These are phyloP conservation scores for Simmondsia chinensis DNA, from an alignment of 148 eudicot species.

Conservation along the genomic window DNA sequence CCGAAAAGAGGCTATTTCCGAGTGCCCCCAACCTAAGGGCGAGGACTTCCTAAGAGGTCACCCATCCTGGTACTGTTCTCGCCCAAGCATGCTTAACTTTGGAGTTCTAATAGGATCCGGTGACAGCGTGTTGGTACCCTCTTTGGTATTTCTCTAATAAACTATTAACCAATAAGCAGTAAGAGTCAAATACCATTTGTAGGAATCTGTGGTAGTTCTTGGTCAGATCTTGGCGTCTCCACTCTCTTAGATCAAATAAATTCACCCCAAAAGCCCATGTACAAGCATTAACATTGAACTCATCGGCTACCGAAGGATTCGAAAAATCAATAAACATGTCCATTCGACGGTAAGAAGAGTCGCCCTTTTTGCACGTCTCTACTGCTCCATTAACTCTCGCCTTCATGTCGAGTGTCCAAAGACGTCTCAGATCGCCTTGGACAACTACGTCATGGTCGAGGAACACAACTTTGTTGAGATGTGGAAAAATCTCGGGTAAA, in stretches of 20 bases:
- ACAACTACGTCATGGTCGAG: conserved; percentile 98
- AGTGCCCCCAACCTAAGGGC: too few species aligned
- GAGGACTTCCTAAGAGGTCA: too few species aligned
- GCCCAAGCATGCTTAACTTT: too few species aligned
- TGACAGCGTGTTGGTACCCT: too few species aligned
- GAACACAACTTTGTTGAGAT: conserved; percentile 64
- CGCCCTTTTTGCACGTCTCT: conserved; percentile 61
- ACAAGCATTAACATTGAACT: conserved; percentile 57
- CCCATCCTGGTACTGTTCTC: too few species aligned
- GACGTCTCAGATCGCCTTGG: conserved; percentile 62
- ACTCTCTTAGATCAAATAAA: conserved; percentile 68
- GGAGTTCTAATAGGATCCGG: too few species aligned
- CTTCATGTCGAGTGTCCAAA: conserved; percentile 61
- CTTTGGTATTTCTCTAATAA: too few species aligned
- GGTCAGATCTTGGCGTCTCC: conserved; percentile 71
- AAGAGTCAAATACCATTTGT: conserved; percentile 36
- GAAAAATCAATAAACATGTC: conserved; percentile 71
- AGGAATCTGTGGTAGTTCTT: conserved; percentile 54
- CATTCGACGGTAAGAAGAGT: conserved; percentile 59
- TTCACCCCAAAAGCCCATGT: conserved; percentile 99
- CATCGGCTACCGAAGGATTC: conserved; percentile 50
- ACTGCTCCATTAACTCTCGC: conserved; percentile 92
- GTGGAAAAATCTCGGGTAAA: conserved; percentile 82
- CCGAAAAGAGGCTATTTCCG: too few species aligned
- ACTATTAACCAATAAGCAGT: too few species aligned